These are phyloP conservation scores for Termitomyces sp. DNA, from an alignment of 768 basidiomycete genomes.

Conservation along the genomic window DNA sequence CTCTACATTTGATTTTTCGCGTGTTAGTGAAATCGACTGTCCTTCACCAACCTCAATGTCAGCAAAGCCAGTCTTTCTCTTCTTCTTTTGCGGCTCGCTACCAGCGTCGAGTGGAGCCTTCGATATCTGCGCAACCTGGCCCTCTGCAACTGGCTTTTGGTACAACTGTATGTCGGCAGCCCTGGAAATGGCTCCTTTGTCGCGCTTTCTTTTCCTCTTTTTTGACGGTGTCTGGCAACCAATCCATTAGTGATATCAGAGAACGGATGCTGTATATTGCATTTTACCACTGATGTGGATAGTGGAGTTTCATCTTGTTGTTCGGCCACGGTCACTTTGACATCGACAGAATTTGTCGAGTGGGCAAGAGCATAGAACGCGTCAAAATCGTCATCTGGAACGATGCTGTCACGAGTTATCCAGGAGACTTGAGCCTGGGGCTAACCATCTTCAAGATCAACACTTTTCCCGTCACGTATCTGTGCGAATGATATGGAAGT, in stretches of 20 bases:
- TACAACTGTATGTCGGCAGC: neutral
- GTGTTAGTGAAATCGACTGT: neutral
- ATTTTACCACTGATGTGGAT: constrained; percentile 1
- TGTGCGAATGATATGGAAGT: constrained; percentile 41
- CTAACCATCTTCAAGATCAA: constrained; percentile 79
- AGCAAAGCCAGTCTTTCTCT: neutral
- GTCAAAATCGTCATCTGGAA: constrained; percentile 74
- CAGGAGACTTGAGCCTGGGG: constrained; percentile 1
- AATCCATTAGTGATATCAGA: neutral
- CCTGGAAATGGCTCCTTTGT: neutral
- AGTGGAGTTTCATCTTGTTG: neutral
- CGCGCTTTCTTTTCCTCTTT: constrained; percentile 13
- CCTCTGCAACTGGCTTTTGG: neutral
- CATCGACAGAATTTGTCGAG: constrained; percentile 27
- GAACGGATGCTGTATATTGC: neutral
- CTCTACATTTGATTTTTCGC: neutral
- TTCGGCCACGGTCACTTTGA: constrained; percentile 34
- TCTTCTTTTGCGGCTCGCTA: constrained; percentile 7
- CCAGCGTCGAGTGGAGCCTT: neutral
- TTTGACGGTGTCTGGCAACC: neutral
- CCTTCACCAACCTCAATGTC: neutral
- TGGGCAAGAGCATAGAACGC: constrained; percentile 55
- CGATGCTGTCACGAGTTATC: neutral
- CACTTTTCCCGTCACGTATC: constrained; percentile 44
- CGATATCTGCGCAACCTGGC: neutral